A percentile compares a stretch with the other conserved stretches of the same genome.
These are phyloP conservation scores for Pascua guehoae DNA, from an alignment of 1,284 basidiomycete species.

Conservation along the genomic window DNA sequence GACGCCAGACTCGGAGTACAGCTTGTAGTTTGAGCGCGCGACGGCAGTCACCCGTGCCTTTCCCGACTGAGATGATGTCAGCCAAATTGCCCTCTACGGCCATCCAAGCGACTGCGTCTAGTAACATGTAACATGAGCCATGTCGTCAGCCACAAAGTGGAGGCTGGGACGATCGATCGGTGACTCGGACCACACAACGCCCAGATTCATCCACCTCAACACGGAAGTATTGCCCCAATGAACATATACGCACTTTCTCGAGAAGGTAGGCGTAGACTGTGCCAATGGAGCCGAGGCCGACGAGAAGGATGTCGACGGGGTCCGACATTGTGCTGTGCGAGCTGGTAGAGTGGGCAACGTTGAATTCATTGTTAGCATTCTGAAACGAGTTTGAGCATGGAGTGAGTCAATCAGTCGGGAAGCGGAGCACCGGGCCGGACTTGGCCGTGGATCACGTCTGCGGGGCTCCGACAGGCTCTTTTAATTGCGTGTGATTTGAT, in stretches of 20 bases:
- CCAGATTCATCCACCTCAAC: too few relatives aligned
- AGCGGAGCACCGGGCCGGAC: too few relatives aligned
- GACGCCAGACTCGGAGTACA: constrained; percentile 55
- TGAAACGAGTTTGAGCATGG: too few relatives aligned
- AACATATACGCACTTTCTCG: constrained; percentile 42
- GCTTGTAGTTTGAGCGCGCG: constrained; percentile 66
- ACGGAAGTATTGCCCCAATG: background rate
- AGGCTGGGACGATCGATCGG: background rate
- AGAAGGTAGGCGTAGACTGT: constrained; percentile 61
- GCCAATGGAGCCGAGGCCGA: constrained; percentile 55
- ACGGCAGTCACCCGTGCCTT: constrained; percentile 67
- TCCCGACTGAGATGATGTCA: constrained; percentile 49
- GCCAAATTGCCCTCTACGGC: background rate
- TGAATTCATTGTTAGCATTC: too few relatives aligned
- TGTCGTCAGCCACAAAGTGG: background rate
- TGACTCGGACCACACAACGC: too few relatives aligned
- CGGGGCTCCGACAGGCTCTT: too few relatives aligned
- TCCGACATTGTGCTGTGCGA: constrained; percentile 2
- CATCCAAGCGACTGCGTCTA: background rate
- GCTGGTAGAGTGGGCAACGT: too few relatives aligned
- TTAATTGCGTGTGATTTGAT: too few relatives aligned
- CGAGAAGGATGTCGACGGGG: constrained; percentile 47
- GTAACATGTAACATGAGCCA: background rate
- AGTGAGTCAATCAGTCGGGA: too few relatives aligned
- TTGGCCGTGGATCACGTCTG: too few relatives aligned